Conservation (phyloP, 208 protist genomes). For the Acanthamoeba lenticulata region DNA sequence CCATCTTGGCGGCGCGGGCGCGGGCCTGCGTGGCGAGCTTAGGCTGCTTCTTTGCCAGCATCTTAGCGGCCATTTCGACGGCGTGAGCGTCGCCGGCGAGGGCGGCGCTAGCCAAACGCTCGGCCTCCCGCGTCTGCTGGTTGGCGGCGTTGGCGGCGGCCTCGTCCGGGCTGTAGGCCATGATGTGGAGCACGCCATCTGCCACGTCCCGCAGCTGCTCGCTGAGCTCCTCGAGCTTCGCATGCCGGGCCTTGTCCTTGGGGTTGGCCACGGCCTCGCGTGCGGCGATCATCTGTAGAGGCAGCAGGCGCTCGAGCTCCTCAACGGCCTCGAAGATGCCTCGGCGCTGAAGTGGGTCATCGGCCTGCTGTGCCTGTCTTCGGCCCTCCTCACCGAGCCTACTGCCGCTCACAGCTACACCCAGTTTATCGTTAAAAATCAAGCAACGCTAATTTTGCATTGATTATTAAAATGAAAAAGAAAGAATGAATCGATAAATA, state of each 20-base stretch:
- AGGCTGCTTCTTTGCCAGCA: slow-evolving; percentile 48
- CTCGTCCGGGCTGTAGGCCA: slow-evolving; percentile 49
- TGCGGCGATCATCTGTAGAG: neutral
- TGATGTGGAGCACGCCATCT: neutral
- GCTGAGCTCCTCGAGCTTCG: neutral
- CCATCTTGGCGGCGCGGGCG: neutral
- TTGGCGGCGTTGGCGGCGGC: slow-evolving; percentile 24
- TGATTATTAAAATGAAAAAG: too few relatives aligned
- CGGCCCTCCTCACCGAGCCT: slow-evolving; percentile 20
- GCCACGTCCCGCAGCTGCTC: neutral
- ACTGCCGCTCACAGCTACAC: neutral
- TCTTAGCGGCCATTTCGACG: slow-evolving; percentile 53
- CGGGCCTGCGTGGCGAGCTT: slow-evolving; percentile 53
- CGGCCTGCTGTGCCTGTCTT: neutral
- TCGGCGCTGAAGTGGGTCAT: neutral
- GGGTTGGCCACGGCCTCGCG: neutral
- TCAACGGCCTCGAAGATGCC: slow-evolving; percentile 4
- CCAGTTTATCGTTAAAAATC: neutral
- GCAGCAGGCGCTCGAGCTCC: neutral
- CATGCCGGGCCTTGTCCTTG: slow-evolving; percentile 5
- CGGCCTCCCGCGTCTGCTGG: slow-evolving; percentile 29
- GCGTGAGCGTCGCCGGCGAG: neutral
- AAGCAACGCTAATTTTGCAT: neutral
- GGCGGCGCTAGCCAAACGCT: neutral
- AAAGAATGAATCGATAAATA: too few relatives aligned